Conservation (phyloP, 1,284 basidiomycete species). For the Pascua sp. region DNA sequence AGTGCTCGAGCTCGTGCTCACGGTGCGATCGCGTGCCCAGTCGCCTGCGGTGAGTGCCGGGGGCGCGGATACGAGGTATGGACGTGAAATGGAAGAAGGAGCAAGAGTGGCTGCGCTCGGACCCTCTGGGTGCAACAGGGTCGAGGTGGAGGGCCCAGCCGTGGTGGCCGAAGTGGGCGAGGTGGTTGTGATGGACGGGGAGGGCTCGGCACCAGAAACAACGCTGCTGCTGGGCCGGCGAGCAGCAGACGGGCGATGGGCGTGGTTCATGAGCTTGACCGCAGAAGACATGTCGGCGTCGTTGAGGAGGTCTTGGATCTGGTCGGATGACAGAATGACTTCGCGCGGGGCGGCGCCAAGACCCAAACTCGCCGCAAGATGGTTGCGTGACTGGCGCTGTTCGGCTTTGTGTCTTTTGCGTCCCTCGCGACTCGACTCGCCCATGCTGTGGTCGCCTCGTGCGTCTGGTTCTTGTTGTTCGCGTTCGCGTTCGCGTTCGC, state of each 20-base stretch:
- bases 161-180: slow-evolving; percentile 5
- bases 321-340: slow-evolving; percentile 30
- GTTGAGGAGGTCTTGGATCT: slow-evolving; percentile 37
- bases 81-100: slow-evolving; percentile 1
- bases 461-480: slow-evolving; percentile 1
- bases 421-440: background rate
- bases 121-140: background rate
- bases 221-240: too few relatives aligned
- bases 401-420: background rate
- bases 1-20: slow-evolving; percentile 7
- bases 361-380: slow-evolving; percentile 35
- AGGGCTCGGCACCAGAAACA: background rate
- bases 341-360: slow-evolving; percentile 19
- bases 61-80: slow-evolving; percentile 39
- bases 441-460: background rate
- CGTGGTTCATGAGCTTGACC: slow-evolving; percentile 26
- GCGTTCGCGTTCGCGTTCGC: background rate
- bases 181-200: slow-evolving; percentile 4
- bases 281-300: slow-evolving; percentile 40
- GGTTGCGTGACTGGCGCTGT: slow-evolving; percentile 1
- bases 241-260: background rate
- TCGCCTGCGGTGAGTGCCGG: slow-evolving; percentile 28
- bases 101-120: background rate
- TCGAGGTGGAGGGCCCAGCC: background rate
- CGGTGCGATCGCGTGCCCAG: slow-evolving; percentile 18